Percentiles rank a stretch among this genome's conserved stretches.
Conservation (phyloP, 371 early-diverging fungal genomes). For the Furculomyces boomerangus region DNA sequence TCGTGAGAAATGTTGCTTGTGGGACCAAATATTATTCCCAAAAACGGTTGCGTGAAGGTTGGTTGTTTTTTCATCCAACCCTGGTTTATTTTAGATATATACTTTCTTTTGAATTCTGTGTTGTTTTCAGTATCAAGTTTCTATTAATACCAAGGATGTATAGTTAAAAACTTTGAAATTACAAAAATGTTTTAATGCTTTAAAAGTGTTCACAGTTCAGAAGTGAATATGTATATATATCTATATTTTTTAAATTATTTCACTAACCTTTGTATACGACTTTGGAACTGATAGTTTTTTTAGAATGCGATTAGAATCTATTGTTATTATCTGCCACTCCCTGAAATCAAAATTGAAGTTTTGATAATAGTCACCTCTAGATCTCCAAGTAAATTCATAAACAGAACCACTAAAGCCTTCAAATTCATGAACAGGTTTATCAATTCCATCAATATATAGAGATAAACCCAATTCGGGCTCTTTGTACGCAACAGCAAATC, state of each 20-base stretch:
- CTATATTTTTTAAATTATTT: not conserved
- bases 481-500: not conserved
- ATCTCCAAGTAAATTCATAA: conserved; percentile 1
- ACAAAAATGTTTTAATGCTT: no score
- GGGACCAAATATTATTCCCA: not conserved
- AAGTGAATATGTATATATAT: no score
- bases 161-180: no score
- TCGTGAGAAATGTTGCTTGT: not conserved
- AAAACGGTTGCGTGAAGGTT: not conserved
- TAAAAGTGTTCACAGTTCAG: no score
- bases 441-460: not conserved
- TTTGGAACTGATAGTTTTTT: not conserved
- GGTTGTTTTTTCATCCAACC: conserved; percentile 2
- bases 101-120: not conserved
- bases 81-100: not conserved
- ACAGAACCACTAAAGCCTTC: not conserved
- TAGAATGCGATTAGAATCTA: not conserved
- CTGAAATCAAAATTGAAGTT: not conserved
- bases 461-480: not conserved
- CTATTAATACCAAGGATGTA: no score
- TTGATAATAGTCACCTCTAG: not conserved
- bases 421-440: not conserved
- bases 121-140: no score
- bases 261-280: not conserved
- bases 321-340: conserved; percentile 1